These are phyloP conservation scores for Beauveria australis DNA, from an alignment of 2,329 filamentous ascomycete species.

Conservation along the genomic window DNA sequence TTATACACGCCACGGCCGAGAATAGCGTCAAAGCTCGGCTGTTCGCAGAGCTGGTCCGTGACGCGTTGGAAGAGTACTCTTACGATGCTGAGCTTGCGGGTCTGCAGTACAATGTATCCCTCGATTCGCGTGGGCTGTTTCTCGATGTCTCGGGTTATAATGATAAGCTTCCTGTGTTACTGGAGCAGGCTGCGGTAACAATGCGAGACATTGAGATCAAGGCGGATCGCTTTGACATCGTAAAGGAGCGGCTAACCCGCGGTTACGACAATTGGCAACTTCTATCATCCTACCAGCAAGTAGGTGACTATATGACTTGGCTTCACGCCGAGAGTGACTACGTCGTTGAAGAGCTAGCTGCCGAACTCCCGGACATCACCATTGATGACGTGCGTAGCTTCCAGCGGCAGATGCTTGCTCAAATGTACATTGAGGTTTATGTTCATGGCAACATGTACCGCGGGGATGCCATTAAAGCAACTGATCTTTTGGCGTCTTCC, in stretches of 20 bases:
- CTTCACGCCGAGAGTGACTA: conserved; percentile 69
- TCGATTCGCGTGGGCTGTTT: conserved; percentile 65
- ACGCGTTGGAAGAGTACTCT: conserved; percentile 84
- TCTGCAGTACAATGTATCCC: conserved; percentile 69
- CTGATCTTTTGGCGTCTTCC: conserved; percentile 70
- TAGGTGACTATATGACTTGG: conserved; percentile 75
- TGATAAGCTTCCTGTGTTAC: conserved; percentile 83
- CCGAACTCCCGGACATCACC: conserved; percentile 67
- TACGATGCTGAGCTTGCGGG: conserved; percentile 95
- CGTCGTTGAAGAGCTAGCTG: conserved; percentile 70
- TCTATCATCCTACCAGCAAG: conserved; percentile 81
- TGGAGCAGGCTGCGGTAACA: conserved; percentile 79
- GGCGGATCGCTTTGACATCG: conserved; percentile 81
- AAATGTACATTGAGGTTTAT: conserved; percentile 81
- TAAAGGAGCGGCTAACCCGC: conserved; percentile 75
- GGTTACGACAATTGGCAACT: conserved; percentile 81
- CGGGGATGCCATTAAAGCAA: conserved; percentile 81
- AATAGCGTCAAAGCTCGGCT: conserved; percentile 71
- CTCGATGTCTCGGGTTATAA: conserved; percentile 86
- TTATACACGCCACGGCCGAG: conserved; percentile 71
- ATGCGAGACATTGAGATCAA: conserved; percentile 79
- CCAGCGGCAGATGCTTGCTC: conserved; percentile 69
- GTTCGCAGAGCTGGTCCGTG: conserved; percentile 78
- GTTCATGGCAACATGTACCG: conserved; percentile 91
- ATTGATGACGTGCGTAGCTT: conserved; percentile 68